Evolutionary conservation across 306 rosid genomes (phyloP), one percentile per base, ranked within the genome.

Genomic region (Vigna mungo): DNA sequence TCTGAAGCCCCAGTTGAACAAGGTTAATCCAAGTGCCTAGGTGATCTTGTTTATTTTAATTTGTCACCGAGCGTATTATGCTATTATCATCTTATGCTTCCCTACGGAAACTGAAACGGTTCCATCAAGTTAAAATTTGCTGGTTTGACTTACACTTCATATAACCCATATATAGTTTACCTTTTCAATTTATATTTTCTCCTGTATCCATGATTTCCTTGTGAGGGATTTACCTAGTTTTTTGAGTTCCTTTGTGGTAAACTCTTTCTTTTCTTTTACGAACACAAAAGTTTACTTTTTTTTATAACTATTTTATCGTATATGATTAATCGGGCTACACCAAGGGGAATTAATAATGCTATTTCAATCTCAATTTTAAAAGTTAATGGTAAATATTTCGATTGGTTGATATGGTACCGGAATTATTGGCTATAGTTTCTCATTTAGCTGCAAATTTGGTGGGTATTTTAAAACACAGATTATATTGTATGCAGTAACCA

Each of bases 1-100:
- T 81, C 90, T 1, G 88, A 84, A 37, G 61, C 82, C 30, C 65
- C 77, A 0, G 54, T 72, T 36, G 91, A 88, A 72, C 84, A 72
- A 78, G 75, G 72, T 25, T 41, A 58, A 71, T 34, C 51, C 0
- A 11, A 47, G 47, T 18, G 63, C 55, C 12, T 5, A 2, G 52
- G 39, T 49, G 49, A 48, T 73, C 16, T 73, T 44, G 18, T 48
- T 47, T 21, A 11, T 44, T 64, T 9, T 41, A 18, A 17, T 71
- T 60, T 51, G 4, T 64, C 16, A 9, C 25, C 25, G 59, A 56
- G 75, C 53, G 36, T 82, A 16, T 60, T 32, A 65, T 46, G 7
- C 9, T 54, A 54, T 54, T 54, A 20, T 52, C 11, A 54, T 27
- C 67, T 21, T 61, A 6, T 2, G 62, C 75, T 68, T 34, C 18